Conservation (phyloP, 73 alveolate genomes). For the Paramecium caudatum region DNA sequence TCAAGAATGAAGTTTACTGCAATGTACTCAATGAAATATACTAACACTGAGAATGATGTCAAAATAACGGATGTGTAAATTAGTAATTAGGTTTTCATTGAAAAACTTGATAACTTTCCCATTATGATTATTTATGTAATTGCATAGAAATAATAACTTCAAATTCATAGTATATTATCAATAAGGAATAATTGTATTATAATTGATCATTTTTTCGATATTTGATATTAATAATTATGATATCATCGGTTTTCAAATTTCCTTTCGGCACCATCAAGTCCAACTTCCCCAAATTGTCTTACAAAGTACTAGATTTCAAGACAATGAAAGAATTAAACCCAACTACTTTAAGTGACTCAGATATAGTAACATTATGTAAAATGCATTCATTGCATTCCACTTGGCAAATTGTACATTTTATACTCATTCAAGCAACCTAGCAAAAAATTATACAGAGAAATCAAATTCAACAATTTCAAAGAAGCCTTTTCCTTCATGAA, state of each 20-base stretch:
- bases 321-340: conserved; percentile 41
- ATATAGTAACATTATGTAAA: not conserved
- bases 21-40: not conserved
- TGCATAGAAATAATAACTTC: not conserved
- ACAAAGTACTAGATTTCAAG: conserved; percentile 18
- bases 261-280: not conserved
- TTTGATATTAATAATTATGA: not conserved
- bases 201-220: too few relatives aligned
- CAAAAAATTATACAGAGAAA: conserved; percentile 38
- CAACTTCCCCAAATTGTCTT: conserved; percentile 22
- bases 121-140: too few relatives aligned
- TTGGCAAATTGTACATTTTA: conserved; percentile 36
- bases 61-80: not conserved
- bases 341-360: conserved; percentile 12
- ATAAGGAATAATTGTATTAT: too few relatives aligned
- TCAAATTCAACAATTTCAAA: conserved; percentile 44
- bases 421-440: not conserved
- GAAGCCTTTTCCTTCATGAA: conserved; percentile 69
- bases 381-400: conserved; percentile 33
- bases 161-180: too few relatives aligned
- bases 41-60: not conserved
- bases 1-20: not conserved
- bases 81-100: conserved; percentile 38
- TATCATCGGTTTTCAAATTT: not conserved
- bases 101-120: too few relatives aligned